Evolutionary conservation across 805 yeast genomes (phyloP), one percentile per base, ranked within the genome.

Genomic region (Ogataea paraovalis): DNA sequence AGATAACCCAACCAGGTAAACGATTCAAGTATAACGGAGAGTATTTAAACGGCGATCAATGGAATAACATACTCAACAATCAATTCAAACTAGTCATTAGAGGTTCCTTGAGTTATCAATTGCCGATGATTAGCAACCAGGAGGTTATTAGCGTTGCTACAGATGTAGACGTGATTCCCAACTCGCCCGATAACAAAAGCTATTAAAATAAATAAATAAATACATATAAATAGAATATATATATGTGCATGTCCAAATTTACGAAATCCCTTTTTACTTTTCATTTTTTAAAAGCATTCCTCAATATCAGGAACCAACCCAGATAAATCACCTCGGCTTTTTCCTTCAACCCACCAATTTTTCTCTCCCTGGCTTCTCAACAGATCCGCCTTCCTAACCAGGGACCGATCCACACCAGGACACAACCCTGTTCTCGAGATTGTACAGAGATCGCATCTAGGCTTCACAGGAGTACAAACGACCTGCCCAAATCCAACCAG

Each of bases 401-500:
- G 49, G 25, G 73, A 73, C 42, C 71, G 69, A 56, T 82, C 81
- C 14, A 73, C 82, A 32, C 79, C 76, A 33, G 77, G 72, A 55
- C 96, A 88, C 2, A 85, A 56, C 0, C 74, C 77, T 21, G 70
- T 69, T 45, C 60, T 66, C 14, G 77, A 79, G 57, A 83, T 66
- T 3, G 76, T 59, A 56, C 97, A 89, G 6, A 83, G 54, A 58
- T 84, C 91, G 65, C 97, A 89, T 51, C 85, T 73, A 12, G 75
- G 63, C 4, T 82, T 82, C 46, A 83, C 73, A 0, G 96, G 86
- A 9, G 81, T 75, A 61, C 97, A 91, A 2, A 91, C 76, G 0
- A 84, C 82, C 64, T 91, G 98, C 12, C 98, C 98, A 71, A 90
- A 91, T 3, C 98, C 97, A 8, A 91, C 98, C 6, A 92, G 65